Evolutionary conservation across 2,329 filamentous ascomycete species (phyloP).

Genomic region (Escovopsis weberi): DNA sequence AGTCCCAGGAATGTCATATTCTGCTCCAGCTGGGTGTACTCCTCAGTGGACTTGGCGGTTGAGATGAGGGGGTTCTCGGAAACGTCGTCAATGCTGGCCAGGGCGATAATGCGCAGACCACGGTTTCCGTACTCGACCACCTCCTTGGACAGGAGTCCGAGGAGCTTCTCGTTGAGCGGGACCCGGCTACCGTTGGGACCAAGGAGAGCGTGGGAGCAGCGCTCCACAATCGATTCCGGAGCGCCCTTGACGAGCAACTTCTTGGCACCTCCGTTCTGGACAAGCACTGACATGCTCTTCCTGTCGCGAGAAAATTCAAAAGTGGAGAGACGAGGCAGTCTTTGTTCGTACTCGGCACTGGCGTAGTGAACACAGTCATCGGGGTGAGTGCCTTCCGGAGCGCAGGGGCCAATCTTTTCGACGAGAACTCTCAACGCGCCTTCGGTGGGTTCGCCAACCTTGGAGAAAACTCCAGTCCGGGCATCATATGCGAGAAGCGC

Average conservation of each 20-base stretch:
- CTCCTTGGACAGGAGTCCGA: constrained; percentile 58
- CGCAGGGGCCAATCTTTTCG: constrained; percentile 84
- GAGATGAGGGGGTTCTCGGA: constrained; percentile 53
- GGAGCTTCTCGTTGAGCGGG: constrained; percentile 53
- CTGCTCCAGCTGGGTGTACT: constrained; percentile 82
- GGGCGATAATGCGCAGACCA: constrained; percentile 85
- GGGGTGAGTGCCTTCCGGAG: constrained; percentile 37
- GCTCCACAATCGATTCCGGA: constrained; percentile 84
- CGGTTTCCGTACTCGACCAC: constrained; percentile 81
- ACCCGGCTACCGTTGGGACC: constrained; percentile 69
- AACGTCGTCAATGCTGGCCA: constrained; percentile 72
- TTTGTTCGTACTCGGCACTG: constrained; percentile 71
- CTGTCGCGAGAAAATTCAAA: constrained; percentile 96
- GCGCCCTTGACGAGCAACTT: constrained; percentile 92
- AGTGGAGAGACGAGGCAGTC: constrained; percentile 62
- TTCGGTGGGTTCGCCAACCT: constrained; percentile 88
- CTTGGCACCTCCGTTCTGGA: constrained; percentile 53
- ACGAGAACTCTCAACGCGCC: constrained; percentile 80
- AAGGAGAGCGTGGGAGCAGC: constrained; percentile 69
- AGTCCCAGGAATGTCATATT: constrained; percentile 89
- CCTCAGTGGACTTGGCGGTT: constrained; percentile 64
- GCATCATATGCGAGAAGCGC: constrained; percentile 69
- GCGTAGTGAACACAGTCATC: constrained; percentile 62
- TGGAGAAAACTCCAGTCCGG: constrained; percentile 59
- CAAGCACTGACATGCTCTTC: constrained; percentile 98